Base-by-base conservation (phyloP, 768 basidiomycete genomes). In the Rhodotorula taiwanensis region DNA sequence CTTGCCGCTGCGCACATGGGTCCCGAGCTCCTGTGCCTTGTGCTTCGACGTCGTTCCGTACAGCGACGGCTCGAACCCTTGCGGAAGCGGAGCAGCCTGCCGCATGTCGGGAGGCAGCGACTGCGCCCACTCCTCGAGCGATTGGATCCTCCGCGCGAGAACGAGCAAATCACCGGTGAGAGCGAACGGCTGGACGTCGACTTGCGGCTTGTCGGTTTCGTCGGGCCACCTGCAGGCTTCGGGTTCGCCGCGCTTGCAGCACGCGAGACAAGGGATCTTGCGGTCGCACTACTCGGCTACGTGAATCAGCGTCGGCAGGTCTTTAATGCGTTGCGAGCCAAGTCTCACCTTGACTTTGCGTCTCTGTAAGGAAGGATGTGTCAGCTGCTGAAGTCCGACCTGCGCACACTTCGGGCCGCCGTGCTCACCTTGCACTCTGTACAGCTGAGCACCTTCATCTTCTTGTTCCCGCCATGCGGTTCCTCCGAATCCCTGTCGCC, bases 121-220 rank as follows among this genome's bases (percentile, higher is more conserved):
- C 33, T 27, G 21, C 11, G 63, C 56, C 59, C 63, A 69, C 10
- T 34, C 43, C 23, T 70, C 69, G 42, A 70, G 64, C 4, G 61
- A 45, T 21, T 62, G 58, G 16, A 70, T 55, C 10, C 69, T 60
- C 5, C 51, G 31, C 1, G 64, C 64, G 51, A 70, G 57, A 0
- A 50, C 42, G 36, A 62, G 39, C 1, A 69, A 34, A 54, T 69
- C 68, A 45, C 49, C 27, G 23, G 60, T 60, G 45, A 69, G 58
- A 0, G 68, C 68, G 47, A 65, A 69, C 15, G 62, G 58, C 43
- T 67, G 66, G 3, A 50, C 47, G 36, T 65, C 63, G 49, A 55
- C 49, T 11, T 59, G 41, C 25, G 49, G 42, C 0, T 31, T 23
- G 44, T 43, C 34, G 0, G 45, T 25, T n/a, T 63, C 64, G 41